phyloP scores from a whole-genome alignment of 2,329 filamentous ascomycete genomes.

The Aspergillus sp. region DNA sequence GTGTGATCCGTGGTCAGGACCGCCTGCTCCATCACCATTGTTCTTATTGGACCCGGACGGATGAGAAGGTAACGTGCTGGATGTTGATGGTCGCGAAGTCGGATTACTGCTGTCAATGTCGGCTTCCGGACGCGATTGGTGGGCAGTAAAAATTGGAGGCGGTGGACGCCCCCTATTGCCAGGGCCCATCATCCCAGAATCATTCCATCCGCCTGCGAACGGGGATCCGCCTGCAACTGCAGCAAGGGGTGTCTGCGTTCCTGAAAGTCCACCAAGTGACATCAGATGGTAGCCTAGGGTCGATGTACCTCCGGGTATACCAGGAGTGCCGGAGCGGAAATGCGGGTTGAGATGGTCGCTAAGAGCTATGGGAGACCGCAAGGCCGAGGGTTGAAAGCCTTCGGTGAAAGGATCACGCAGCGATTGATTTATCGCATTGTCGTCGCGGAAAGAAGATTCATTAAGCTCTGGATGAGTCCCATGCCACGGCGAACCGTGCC shows the following conservation, averaged over 20 bases:
- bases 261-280: constrained; percentile 51
- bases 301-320: constrained; percentile 53
- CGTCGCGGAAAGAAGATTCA: constrained; percentile 35
- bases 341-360: constrained; percentile 44
- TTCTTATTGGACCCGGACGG: constrained; percentile 34
- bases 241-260: constrained; percentile 51
- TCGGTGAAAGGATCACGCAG: constrained; percentile 34
- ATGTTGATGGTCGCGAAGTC: constrained; percentile 47
- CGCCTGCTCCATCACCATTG: constrained; percentile 27
- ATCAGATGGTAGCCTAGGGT: constrained; percentile 53
- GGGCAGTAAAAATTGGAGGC: constrained; percentile 14
- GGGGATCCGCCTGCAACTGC: constrained; percentile 48
- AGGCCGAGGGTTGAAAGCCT: constrained; percentile 32
- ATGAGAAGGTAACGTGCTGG: constrained; percentile 38
- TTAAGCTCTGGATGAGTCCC: constrained; percentile 25
- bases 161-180: constrained; percentile 21
- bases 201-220: constrained; percentile 43
- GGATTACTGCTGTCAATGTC: constrained; percentile 42
- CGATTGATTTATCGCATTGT: constrained; percentile 29
- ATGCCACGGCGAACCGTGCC: constrained; percentile 27
- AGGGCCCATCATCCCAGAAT: constrained; percentile 27
- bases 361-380: constrained; percentile 40
- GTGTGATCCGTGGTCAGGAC: constrained; percentile 21
- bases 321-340: constrained; percentile 49
- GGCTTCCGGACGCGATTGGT: constrained; percentile 33